Conservation (phyloP, 768 basidiomycete species). For the Omphalotus guepiniiformis region DNA sequence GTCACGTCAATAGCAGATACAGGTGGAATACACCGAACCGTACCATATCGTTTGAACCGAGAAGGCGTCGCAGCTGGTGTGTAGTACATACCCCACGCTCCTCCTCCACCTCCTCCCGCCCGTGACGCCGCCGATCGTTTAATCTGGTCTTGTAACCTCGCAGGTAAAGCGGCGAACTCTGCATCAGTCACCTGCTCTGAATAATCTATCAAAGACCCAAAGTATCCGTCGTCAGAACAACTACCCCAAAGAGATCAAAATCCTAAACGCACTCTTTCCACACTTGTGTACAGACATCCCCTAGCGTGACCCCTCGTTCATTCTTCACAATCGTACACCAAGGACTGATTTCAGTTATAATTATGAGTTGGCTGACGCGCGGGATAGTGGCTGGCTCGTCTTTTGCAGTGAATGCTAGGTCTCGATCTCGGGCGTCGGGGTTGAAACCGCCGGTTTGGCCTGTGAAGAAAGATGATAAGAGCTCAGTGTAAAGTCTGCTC, state of each 20-base stretch:
- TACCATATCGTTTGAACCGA: slow-evolving; percentile 61
- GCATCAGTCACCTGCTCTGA: slow-evolving; percentile 62
- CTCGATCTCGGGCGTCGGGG: slow-evolving; percentile 51
- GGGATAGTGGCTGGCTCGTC: slow-evolving; percentile 71
- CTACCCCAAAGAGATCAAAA: background rate
- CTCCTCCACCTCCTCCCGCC: slow-evolving; percentile 19
- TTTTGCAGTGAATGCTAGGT: slow-evolving; percentile 48
- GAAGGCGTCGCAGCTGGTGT: slow-evolving; percentile 43
- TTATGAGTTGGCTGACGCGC: slow-evolving; percentile 52
- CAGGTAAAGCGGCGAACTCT: slow-evolving; percentile 57
- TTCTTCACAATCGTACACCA: slow-evolving; percentile 80
- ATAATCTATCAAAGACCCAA: slow-evolving; percentile 44
- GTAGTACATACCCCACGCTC: slow-evolving; percentile 40
- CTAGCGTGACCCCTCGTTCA: slow-evolving; percentile 68
- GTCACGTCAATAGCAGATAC: background rate
- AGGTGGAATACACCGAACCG: slow-evolving; percentile 18
- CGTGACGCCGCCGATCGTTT: slow-evolving; percentile 51
- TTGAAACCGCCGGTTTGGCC: slow-evolving; percentile 64
- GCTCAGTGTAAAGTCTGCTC: background rate
- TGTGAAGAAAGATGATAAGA: slow-evolving; percentile 17
- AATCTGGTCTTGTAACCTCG: slow-evolving; percentile 68
- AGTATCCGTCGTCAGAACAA: background rate
- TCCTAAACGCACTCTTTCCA: slow-evolving; percentile 64
- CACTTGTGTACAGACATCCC: slow-evolving; percentile 67
- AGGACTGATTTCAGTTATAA: slow-evolving; percentile 59